These are phyloP conservation scores for Dispira simplex DNA, from an alignment of 192 early-diverging fungal genomes.

Conservation along the genomic window DNA sequence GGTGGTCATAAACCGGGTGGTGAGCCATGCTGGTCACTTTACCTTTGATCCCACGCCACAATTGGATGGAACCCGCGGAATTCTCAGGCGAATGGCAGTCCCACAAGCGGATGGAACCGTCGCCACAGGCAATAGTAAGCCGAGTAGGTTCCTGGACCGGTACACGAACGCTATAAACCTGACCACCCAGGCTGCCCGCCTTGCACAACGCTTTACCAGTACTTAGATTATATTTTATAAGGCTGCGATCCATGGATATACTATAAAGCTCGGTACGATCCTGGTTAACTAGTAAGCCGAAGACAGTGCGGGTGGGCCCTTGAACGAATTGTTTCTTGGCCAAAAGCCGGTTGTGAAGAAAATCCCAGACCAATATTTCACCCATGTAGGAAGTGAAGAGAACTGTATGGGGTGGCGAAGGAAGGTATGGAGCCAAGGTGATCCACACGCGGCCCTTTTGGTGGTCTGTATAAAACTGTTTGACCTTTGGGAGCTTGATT, in stretches of 20 bases:
- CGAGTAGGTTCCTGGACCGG: neutral
- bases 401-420: neutral
- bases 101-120: conserved; percentile 8
- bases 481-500: conserved; percentile 1
- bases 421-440: neutral
- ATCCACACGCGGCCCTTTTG: conserved; percentile 6
- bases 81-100: neutral
- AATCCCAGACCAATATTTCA: neutral
- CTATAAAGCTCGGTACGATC: neutral
- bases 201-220: neutral
- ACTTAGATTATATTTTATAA: neutral
- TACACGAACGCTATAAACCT: neutral
- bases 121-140: neutral
- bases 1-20: neutral
- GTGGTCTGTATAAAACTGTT: conserved; percentile 3
- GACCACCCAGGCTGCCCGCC: neutral
- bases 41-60: neutral
- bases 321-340: neutral
- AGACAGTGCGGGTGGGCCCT: neutral
- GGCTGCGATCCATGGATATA: conserved; percentile 1
- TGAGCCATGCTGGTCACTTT: neutral
- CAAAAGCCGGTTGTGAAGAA: neutral
- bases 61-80: neutral
- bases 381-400: conserved; percentile 3
- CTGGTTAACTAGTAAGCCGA: neutral